Evolutionary conservation across 2,329 filamentous ascomycete species (phyloP).

Genomic region (Fusarium globosum): DNA sequence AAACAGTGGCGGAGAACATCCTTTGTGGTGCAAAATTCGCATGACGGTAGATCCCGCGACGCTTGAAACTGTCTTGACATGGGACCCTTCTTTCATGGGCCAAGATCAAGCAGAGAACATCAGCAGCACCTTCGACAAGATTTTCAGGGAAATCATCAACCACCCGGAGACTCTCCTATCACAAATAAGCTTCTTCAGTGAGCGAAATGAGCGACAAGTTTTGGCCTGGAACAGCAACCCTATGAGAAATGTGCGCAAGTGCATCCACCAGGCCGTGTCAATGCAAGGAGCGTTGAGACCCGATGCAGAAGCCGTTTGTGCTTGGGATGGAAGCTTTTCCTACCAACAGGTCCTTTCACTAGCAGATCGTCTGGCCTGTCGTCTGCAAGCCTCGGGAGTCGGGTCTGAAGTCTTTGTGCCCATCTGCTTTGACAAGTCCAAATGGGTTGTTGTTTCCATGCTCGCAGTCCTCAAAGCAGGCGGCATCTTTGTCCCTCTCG

Average conservation of each 20-base stretch:
- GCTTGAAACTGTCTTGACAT: slow-evolving; percentile 42
- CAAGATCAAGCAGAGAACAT: slow-evolving; percentile 57
- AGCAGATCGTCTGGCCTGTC: slow-evolving; percentile 51
- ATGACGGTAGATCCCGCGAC: slow-evolving; percentile 34
- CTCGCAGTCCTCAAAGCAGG: slow-evolving; percentile 44
- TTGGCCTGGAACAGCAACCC: slow-evolving; percentile 41
- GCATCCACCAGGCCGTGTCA: slow-evolving; percentile 57
- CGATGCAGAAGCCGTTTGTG: slow-evolving; percentile 52
- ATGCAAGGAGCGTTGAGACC: slow-evolving; percentile 51
- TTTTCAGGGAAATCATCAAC: slow-evolving; percentile 56
- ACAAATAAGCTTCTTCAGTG: slow-evolving; percentile 60
- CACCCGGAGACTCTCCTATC: slow-evolving; percentile 53
- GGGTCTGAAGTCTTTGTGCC: slow-evolving; percentile 43
- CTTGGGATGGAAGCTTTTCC: slow-evolving; percentile 58
- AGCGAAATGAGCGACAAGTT: slow-evolving; percentile 63
- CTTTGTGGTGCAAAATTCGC: slow-evolving; percentile 32
- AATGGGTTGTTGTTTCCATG: slow-evolving; percentile 45
- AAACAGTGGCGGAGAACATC: not conserved
- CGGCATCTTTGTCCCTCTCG: slow-evolving; percentile 40
- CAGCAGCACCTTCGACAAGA: slow-evolving; percentile 60
- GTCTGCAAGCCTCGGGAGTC: slow-evolving; percentile 35
- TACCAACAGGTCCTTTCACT: slow-evolving; percentile 54
- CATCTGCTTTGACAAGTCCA: slow-evolving; percentile 47
- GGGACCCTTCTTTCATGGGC: slow-evolving; percentile 54
- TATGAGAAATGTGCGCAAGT: slow-evolving; percentile 46